Conservation (phyloP, 495 filamentous ascomycete species). For the Acidiella bohemica region DNA sequence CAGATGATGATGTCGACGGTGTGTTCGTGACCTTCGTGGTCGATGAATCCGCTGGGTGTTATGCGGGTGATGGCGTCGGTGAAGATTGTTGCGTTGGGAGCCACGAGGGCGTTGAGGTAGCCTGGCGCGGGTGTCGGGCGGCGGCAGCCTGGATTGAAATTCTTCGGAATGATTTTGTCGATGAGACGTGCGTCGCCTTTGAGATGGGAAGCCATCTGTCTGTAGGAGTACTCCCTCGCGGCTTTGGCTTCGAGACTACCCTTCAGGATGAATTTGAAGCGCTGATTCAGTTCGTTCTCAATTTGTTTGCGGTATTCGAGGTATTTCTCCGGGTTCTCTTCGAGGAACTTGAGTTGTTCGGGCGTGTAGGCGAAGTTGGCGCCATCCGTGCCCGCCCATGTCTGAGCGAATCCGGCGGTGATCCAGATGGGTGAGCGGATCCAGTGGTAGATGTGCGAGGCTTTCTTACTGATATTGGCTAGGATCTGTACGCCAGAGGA, state of each 20-base stretch:
- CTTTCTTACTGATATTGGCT: slow-evolving; percentile 23
- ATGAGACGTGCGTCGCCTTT: slow-evolving; percentile 22
- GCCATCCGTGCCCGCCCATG: slow-evolving; percentile 27
- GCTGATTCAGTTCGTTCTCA: slow-evolving; percentile 33
- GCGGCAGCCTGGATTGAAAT: slow-evolving; percentile 30
- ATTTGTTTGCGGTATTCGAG: slow-evolving; percentile 32
- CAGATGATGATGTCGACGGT: slow-evolving; percentile 30
- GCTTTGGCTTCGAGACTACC: slow-evolving; percentile 24
- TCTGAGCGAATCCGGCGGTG: slow-evolving; percentile 29
- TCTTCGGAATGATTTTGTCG: slow-evolving; percentile 28
- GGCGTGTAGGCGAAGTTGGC: slow-evolving; percentile 29
- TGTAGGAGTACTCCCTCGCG: slow-evolving; percentile 23
- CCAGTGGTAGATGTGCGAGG: slow-evolving; percentile 27
- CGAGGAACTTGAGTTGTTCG: slow-evolving; percentile 24
- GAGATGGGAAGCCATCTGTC: slow-evolving; percentile 27
- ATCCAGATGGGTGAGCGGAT: slow-evolving; percentile 30
- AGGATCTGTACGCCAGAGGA: slow-evolving; percentile 30
- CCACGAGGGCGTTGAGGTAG: slow-evolving; percentile 28
- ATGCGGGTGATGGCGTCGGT: slow-evolving; percentile 25
- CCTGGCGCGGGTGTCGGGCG: slow-evolving; percentile 28
- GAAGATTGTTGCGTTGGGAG: slow-evolving; percentile 25
- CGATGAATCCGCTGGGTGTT: slow-evolving; percentile 23
- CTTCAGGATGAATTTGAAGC: slow-evolving; percentile 34
- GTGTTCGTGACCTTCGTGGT: slow-evolving; percentile 24
- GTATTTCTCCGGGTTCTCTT: slow-evolving; percentile 27